Conservation (phyloP, 495 filamentous ascomycete genomes). For the Neurospora cerealis region DNA sequence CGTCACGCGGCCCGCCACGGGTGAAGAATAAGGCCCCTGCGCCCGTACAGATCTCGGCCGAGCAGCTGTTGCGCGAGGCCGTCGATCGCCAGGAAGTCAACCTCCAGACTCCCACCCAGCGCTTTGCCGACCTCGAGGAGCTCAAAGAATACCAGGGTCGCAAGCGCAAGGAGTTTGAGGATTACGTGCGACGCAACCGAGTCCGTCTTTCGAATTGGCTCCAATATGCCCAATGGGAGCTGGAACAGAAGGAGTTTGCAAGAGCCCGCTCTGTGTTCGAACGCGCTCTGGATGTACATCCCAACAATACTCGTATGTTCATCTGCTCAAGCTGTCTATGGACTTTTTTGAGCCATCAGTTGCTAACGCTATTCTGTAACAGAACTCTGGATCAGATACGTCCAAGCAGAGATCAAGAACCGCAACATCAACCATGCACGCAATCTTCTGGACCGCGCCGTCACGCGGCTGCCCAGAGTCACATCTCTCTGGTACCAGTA, state of each 20-base stretch:
- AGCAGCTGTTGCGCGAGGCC: constrained; percentile 94
- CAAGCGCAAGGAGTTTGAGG: constrained; percentile 93
- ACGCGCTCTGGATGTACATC: constrained; percentile 83
- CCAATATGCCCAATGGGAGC: constrained; percentile 93
- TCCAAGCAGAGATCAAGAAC: constrained; percentile 93
- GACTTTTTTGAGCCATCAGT: background rate
- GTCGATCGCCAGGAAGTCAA: constrained; percentile 92
- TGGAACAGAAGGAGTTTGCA: constrained; percentile 97
- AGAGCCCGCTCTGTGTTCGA: constrained; percentile 95
- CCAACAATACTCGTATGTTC: constrained; percentile 63
- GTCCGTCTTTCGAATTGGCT: constrained; percentile 99
- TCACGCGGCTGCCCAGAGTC: constrained; percentile 81
- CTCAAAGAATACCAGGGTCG: constrained; percentile 94
- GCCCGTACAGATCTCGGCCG: constrained; percentile 83
- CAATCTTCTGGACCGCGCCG: constrained; percentile 88
- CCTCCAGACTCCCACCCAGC: constrained; percentile 83
- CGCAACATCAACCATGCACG: constrained; percentile 96
- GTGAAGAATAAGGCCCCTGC: constrained; percentile 96
- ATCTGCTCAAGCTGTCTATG: constrained; percentile 21
- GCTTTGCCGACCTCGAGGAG: constrained; percentile 94
- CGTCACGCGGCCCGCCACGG: constrained; percentile 83
- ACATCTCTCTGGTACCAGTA: constrained; percentile 99
- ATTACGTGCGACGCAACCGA: constrained; percentile 91
- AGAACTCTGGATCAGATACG: constrained; percentile 64
- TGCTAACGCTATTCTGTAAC: background rate